phyloP scores from a whole-genome alignment of 1,139 yeast species.

The Taphrina flavorubra region DNA sequence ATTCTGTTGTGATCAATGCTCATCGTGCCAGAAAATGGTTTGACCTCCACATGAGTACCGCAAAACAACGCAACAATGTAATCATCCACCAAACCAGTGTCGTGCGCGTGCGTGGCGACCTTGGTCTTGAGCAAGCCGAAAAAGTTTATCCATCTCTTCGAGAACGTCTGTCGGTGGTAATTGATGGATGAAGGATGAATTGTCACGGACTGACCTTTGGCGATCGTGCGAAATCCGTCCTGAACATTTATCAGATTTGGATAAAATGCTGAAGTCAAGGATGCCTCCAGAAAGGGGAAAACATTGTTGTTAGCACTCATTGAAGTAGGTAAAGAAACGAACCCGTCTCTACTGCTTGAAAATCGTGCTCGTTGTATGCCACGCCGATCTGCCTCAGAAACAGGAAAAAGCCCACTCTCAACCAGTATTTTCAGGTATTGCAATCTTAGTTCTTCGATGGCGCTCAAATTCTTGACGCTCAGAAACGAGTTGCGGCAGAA shows the following conservation, averaged over 20 bases:
- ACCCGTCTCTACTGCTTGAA: conserved; percentile 36
- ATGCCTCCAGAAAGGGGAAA: conserved; percentile 18
- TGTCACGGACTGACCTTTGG: conserved; percentile 31
- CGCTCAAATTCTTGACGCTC: conserved; percentile 23
- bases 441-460: conserved; percentile 35
- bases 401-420: conserved; percentile 31
- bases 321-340: conserved; percentile 29
- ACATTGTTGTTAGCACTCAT: conserved; percentile 19
- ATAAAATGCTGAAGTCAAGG: conserved; percentile 39
- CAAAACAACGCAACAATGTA: conserved; percentile 37
- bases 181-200: conserved; percentile 37
- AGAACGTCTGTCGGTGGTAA: conserved; percentile 2
- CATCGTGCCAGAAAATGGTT: conserved; percentile 30
- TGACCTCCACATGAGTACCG: conserved; percentile 28
- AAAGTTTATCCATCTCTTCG: conserved; percentile 30
- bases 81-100: conserved; percentile 39
- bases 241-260: conserved; percentile 39
- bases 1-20: conserved; percentile 26
- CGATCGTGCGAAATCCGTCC: conserved; percentile 32
- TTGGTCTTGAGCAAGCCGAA: conserved; percentile 34
- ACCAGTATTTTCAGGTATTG: conserved; percentile 39
- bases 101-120: conserved; percentile 33
- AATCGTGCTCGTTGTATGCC: conserved; percentile 28
- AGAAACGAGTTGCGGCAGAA: conserved; percentile 30
- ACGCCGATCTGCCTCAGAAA: conserved; percentile 19